Evolutionary conservation across 768 basidiomycete species (phyloP).

Genomic region (Auricularia sp.): DNA sequence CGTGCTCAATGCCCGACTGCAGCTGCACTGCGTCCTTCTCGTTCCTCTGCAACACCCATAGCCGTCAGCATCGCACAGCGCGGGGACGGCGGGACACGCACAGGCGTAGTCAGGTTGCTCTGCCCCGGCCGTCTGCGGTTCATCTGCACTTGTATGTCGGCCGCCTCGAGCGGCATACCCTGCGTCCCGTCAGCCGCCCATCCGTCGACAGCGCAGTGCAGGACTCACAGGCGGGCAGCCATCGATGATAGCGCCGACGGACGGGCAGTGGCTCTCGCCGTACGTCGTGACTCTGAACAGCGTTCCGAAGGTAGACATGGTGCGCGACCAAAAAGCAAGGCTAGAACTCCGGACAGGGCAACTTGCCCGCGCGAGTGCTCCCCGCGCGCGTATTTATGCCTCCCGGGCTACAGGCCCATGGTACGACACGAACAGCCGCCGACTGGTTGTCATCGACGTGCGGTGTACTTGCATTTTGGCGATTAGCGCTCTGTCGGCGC

Average conservation of each 20-base stretch:
- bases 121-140: constrained; percentile 90
- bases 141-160: constrained; percentile 86
- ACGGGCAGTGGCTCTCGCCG: constrained; percentile 94
- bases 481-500: too few species aligned
- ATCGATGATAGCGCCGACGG: constrained; percentile 95
- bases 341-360: too few species aligned
- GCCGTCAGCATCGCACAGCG: not conserved
- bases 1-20: constrained; percentile 89
- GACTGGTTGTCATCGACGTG: too few species aligned
- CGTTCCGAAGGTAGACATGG: constrained; percentile 89
- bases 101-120: constrained; percentile 92
- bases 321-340: not conserved
- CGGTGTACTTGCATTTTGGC: too few species aligned
- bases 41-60: constrained; percentile 48
- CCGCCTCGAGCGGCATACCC: constrained; percentile 71
- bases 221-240: constrained; percentile 84
- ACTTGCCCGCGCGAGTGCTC: too few species aligned
- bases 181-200: constrained; percentile 21
- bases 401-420: too few species aligned
- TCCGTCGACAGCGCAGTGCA: not conserved
- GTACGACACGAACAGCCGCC: too few species aligned
- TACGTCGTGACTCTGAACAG: constrained; percentile 94
- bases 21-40: constrained; percentile 91
- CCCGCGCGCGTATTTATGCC: too few species aligned
- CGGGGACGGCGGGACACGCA: constrained; percentile 27